phyloP scores from a whole-genome alignment of 2,329 filamentous ascomycete species.

The Botrytis fragariae region DNA sequence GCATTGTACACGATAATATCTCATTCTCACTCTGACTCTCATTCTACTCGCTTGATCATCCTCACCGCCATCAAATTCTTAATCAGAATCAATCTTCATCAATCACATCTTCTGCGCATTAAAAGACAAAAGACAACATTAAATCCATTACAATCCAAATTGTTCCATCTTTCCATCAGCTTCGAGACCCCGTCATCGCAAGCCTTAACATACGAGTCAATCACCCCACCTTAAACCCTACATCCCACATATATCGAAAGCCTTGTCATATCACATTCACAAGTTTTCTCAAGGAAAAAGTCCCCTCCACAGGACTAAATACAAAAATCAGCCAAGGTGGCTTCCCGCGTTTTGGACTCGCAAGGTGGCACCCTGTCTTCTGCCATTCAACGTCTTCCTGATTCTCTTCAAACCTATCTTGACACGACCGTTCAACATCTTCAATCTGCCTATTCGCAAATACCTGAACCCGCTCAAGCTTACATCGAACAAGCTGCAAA shows the following conservation, averaged over 20 bases:
- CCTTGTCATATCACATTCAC: not conserved
- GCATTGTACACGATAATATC: not conserved
- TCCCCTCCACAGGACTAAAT: conserved; percentile 13
- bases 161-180: not conserved
- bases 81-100: not conserved
- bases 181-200: conserved; percentile 1
- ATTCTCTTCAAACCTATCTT: conserved; percentile 52
- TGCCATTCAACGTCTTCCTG: conserved; percentile 56
- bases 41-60: not conserved
- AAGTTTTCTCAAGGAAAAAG: conserved; percentile 3
- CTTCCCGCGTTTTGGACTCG: conserved; percentile 51
- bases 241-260: conserved; percentile 14
- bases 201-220: not conserved
- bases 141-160: not conserved
- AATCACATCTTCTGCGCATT: not conserved
- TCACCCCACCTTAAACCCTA: conserved; percentile 12
- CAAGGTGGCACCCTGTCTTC: conserved; percentile 54
- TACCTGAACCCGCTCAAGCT: conserved; percentile 32
- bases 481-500: conserved; percentile 34
- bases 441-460: conserved; percentile 43
- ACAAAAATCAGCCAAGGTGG: conserved; percentile 38
- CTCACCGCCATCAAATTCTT: not conserved
- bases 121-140: not conserved
- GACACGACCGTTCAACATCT: conserved; percentile 52
- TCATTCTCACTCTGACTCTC: not conserved